A percentile compares a stretch with the other conserved stretches of the same genome.
These are phyloP conservation scores for Primulina huaijiensis DNA, from an alignment of 257 asterid genomes.

Conservation along the genomic window DNA sequence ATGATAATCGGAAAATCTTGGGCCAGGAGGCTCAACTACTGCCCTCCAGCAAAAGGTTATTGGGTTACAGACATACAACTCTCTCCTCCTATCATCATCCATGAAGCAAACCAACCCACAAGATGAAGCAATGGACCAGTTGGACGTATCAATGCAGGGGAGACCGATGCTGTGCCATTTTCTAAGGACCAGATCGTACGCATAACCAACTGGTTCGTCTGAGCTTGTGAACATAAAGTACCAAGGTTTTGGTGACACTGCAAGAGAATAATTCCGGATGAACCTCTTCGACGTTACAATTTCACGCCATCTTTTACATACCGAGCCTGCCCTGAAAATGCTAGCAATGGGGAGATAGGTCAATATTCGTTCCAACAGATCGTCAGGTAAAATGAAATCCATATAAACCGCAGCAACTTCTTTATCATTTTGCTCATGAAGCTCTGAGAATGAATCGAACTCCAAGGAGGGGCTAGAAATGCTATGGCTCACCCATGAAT, in stretches of 20 bases:
- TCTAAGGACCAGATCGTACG: slow-evolving; percentile 65
- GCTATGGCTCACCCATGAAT: slow-evolving; percentile 82
- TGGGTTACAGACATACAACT: slow-evolving; percentile 76
- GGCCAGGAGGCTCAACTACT: slow-evolving; percentile 61
- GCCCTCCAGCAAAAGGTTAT: slow-evolving; percentile 48
- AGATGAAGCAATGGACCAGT: slow-evolving; percentile 78
- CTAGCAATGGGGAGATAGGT: slow-evolving; percentile 75
- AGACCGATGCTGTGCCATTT: slow-evolving; percentile 83
- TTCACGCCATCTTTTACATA: slow-evolving; percentile 80
- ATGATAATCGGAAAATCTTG: slow-evolving; percentile 65
- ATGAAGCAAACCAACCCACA: slow-evolving; percentile 79
- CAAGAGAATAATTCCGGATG: slow-evolving; percentile 51
- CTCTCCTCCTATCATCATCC: slow-evolving; percentile 76
- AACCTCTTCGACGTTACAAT: slow-evolving; percentile 72
- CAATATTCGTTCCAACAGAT: slow-evolving; percentile 76
- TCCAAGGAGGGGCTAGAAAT: slow-evolving; percentile 27
- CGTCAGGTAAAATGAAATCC: slow-evolving; percentile 77
- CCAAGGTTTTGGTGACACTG: slow-evolving; percentile 71
- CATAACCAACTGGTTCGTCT: slow-evolving; percentile 78
- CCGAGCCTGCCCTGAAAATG: slow-evolving; percentile 76
- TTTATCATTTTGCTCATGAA: slow-evolving; percentile 42
- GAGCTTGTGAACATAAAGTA: slow-evolving; percentile 96
- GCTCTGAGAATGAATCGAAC: slow-evolving; percentile 48
- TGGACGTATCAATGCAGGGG: slow-evolving; percentile 68
- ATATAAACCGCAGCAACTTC: slow-evolving; percentile 46